Base-by-base conservation (phyloP, 225 moss, liverwort and hornwort species). In the Polytrichum formosum region DNA sequence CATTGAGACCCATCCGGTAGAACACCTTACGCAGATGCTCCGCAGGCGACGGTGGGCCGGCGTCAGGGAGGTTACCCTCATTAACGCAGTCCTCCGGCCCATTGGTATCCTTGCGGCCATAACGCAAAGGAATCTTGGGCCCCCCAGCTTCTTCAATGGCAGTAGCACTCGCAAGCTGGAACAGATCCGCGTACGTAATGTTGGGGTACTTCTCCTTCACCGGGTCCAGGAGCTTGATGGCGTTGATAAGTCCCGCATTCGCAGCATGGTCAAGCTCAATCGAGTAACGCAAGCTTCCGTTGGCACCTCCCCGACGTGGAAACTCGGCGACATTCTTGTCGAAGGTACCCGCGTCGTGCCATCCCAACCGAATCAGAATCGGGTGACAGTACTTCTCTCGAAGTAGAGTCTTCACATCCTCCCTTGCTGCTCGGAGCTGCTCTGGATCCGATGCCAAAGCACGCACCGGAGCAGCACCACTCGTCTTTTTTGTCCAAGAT, bases 71-170 rank as follows among this genome's bases (percentile, higher is more conserved):
- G 54, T 80, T 92, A 19, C 96, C 96, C 66, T 97, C 96, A 56
- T 84, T 79, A n/a, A 89, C 79, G 68, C 88, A 90, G 37, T 97
- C 83, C 6, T 73, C 33, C 0, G 91, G 84, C 1, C 68, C 61
- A 2, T n/a, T 30, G 4, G 87, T 72, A 53, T 94, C 96, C 6
- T 75, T 77, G 10, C 96, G 85, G 55, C 96, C 96, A 28, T 86
- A 97, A 26, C 76, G 84, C 53, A 94, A 77, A 0, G 92, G 86
- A 19, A 97, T 82, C 70, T 89, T 77, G 0, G 96, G 96, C 2
- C 96, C 96, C 23, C 96, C 96, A 1, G 94, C 93, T 0, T 90
- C 90, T 74, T 97, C 96, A 9, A 97, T 85, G 0, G 96, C 86
- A 5, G 91, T 92, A 26, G 89, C 96, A 60, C 93, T 94, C 21